Percentiles rank a stretch among this genome's conserved stretches.
Evolutionary conservation across 139 green algal genomes (phyloP).

Genomic region (Gonium pectorale): DNA sequence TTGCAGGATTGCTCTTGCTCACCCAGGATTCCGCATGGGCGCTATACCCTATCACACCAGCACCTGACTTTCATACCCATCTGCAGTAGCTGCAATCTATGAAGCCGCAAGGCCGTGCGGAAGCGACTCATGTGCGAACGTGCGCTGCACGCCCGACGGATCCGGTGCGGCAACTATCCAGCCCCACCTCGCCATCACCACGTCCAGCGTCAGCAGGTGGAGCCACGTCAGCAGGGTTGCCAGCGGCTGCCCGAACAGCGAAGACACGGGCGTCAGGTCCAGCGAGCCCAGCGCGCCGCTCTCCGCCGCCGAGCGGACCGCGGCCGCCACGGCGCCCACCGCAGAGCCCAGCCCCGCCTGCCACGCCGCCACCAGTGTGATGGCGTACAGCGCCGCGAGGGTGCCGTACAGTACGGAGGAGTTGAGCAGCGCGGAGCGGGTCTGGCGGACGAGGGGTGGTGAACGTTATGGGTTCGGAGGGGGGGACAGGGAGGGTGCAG

Average conservation of each 20-base stretch:
- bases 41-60: background rate
- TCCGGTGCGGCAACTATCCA: no score
- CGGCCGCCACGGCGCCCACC: background rate
- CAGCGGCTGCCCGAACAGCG: conserved; percentile 11
- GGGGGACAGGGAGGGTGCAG: background rate
- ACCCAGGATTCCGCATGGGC: background rate
- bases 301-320: background rate
- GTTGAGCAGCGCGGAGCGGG: conserved; percentile 6
- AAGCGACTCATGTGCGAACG: background rate
- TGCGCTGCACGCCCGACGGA: no score
- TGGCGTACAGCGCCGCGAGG: background rate
- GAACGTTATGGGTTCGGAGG: background rate
- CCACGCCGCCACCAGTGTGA: background rate
- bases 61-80: background rate
- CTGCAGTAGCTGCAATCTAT: background rate
- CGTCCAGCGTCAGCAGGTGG: conserved; percentile 31
- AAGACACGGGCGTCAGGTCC: conserved; percentile 11
- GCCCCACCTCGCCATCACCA: conserved; percentile 35
- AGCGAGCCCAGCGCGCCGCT: background rate
- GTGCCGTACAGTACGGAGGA: background rate
- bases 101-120: background rate
- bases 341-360: background rate
- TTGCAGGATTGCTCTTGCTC: background rate
- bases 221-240: conserved; percentile 22
- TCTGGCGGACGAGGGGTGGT: background rate